Percentiles rank a stretch among this genome's conserved stretches.
Conservation (phyloP, 805 yeast genomes). For the Torulaspora quercuum region DNA sequence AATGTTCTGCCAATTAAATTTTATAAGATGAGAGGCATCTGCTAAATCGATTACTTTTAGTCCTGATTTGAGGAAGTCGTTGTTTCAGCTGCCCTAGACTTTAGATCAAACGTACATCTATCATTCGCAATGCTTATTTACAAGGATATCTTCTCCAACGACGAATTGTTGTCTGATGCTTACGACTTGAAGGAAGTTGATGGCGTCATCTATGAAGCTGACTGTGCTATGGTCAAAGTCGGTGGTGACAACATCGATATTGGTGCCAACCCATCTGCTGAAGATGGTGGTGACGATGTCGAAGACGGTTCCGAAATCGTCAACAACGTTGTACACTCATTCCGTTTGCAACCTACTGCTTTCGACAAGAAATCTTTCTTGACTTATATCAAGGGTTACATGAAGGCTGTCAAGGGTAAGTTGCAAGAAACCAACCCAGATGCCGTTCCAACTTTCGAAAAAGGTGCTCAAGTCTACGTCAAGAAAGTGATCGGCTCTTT, state of each 20-base stretch:
- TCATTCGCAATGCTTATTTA: slow-evolving; percentile 36
- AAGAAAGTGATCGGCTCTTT: slow-evolving; percentile 93
- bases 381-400: slow-evolving; percentile 97
- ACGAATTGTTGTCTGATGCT: slow-evolving; percentile 96
- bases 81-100: slow-evolving; percentile 3
- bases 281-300: slow-evolving; percentile 77
- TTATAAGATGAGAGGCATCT: slow-evolving; percentile 4
- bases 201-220: slow-evolving; percentile 92
- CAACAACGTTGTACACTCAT: slow-evolving; percentile 97
- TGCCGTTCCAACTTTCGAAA: slow-evolving; percentile 81
- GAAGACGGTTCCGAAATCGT: slow-evolving; percentile 88
- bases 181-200: slow-evolving; percentile 86
- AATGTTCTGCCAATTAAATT: neutral
- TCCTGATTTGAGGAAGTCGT: neutral
- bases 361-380: slow-evolving; percentile 98
- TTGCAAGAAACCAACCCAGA: slow-evolving; percentile 90
- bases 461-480: slow-evolving; percentile 94
- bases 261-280: slow-evolving; percentile 99
- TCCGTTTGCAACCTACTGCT: slow-evolving; percentile 93
- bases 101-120: neutral
- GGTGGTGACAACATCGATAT: slow-evolving; percentile 92
- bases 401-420: slow-evolving; percentile 91
- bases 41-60: slow-evolving; percentile 9
- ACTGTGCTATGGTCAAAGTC: slow-evolving; percentile 88
- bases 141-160: slow-evolving; percentile 86